phyloP scores from a whole-genome alignment of 2,329 filamentous ascomycete genomes.

The Trichoderma aggressivum region DNA sequence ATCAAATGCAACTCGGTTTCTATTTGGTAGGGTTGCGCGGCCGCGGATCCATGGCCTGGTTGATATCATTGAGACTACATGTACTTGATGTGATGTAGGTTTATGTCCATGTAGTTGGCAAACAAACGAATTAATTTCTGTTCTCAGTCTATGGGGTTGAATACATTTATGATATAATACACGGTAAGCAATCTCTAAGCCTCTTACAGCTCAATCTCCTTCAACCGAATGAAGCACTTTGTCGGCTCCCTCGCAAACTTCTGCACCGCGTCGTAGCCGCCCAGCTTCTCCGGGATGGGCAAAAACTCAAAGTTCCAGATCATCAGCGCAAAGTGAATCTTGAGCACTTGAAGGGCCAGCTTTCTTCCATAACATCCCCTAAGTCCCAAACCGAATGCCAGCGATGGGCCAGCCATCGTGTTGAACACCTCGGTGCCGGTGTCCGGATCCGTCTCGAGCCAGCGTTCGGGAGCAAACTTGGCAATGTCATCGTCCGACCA shows the following conservation, averaged over 20 bases:
- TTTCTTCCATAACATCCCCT: constrained; percentile 38
- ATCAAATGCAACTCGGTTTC: neutral
- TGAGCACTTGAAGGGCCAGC: constrained; percentile 36
- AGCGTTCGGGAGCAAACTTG: constrained; percentile 37
- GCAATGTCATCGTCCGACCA: constrained; percentile 32
- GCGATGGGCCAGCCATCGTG: constrained; percentile 32
- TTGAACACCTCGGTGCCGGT: constrained; percentile 27
- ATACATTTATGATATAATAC: neutral
- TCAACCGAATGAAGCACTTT: neutral
- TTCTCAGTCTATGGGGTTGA: neutral
- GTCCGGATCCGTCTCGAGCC: constrained; percentile 27
- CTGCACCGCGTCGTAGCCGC: constrained; percentile 5
- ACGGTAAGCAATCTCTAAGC: neutral
- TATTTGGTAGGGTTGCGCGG: neutral
- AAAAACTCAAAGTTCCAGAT: constrained; percentile 37
- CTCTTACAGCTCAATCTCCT: neutral
- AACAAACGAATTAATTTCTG: neutral
- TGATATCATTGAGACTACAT: neutral
- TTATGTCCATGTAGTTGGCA: neutral
- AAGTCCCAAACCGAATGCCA: constrained; percentile 36
- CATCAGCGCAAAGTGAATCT: constrained; percentile 34
- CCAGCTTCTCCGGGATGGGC: constrained; percentile 1
- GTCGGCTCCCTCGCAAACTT: constrained; percentile 13
- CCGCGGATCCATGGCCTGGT: neutral
- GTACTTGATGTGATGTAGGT: too few species aligned